Evolutionary conservation across 164 flowering plant genomes (phyloP), one percentile per base, ranked within the genome.

Genomic region (Platanus orientalis): DNA sequence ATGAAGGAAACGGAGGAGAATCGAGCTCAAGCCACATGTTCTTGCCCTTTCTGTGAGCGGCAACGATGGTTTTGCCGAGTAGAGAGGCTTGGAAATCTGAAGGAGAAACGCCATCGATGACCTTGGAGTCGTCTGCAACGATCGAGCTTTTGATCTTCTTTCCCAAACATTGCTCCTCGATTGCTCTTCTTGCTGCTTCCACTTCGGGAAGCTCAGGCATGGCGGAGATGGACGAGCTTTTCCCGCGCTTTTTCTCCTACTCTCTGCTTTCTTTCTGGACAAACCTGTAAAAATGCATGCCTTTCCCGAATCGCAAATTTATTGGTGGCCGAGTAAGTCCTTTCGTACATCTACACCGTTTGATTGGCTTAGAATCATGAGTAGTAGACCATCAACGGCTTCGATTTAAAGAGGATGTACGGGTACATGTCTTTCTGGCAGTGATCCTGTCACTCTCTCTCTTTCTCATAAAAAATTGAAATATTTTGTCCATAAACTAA

Each of bases 131-230:
- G 60, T 87, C 81, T 23, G 98, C 96, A 7, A 89, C 70, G 6
- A 78, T 68, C 16, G 89, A 67, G 7, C 72, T 69, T 67, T 40
- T 72, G 52, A 94, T 91, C 76, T 68, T 82, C 84, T 88, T 89
- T 3, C 93, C 93, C 0, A 83, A 6, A 71, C 95, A 89, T 64
- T 84, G 69, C 19, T 86, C 90, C 52, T 74, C 83, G 7, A 91
- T 63, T 5, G 96, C 99, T 63, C 90, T 69, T 63, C 99, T 73
- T 21, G 99, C 97, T 28, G 92, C 99, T 73, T 94, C 99, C 10
- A 94, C 99, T 81, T 94, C 99, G 14, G 97, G 95, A 1, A 94
- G 84, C 84, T 94, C 99, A 63, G 99, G 96, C 97, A 94, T 94
- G 61, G 64, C 64, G 57, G 14, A 10, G 65, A 17, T 24, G 11